These are phyloP conservation scores for Penstemon barbatus DNA, from an alignment of 257 asterid genomes.

Conservation along the genomic window DNA sequence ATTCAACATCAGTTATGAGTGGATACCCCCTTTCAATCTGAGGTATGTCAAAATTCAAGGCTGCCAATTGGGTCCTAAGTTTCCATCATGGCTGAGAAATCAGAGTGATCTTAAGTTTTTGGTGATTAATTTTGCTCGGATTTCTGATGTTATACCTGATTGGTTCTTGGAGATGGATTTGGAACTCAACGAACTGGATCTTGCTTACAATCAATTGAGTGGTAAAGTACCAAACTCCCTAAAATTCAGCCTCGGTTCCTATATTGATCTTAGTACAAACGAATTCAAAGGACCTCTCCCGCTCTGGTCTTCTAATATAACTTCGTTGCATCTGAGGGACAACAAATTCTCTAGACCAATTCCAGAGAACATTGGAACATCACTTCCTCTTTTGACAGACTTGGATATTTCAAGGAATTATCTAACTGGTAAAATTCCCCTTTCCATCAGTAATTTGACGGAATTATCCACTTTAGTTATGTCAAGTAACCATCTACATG, in stretches of 20 bases:
- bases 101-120: slow-evolving; percentile 31
- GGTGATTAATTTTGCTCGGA: slow-evolving; percentile 29
- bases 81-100: slow-evolving; percentile 35
- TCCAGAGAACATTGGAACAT: slow-evolving; percentile 33
- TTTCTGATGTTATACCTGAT: slow-evolving; percentile 34
- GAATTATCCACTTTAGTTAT: slow-evolving; percentile 29
- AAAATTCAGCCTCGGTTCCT: slow-evolving; percentile 11
- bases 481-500: slow-evolving; percentile 31
- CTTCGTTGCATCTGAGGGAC: slow-evolving; percentile 34
- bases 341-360: slow-evolving; percentile 42
- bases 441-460: slow-evolving; percentile 26
- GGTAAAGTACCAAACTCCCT: slow-evolving; percentile 33
- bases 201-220: slow-evolving; percentile 30
- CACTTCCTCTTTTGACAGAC: slow-evolving; percentile 27
- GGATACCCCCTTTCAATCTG: slow-evolving; percentile 41
- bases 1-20: slow-evolving; percentile 31
- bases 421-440: slow-evolving; percentile 35
- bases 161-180: slow-evolving; percentile 39
- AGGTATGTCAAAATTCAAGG: slow-evolving; percentile 31
- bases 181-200: slow-evolving; percentile 31
- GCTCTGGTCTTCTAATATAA: slow-evolving; percentile 36
- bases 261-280: slow-evolving; percentile 34
- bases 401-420: slow-evolving; percentile 36
- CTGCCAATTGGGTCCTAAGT: slow-evolving; percentile 39
- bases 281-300: slow-evolving; percentile 39